These are phyloP conservation scores for Elongisporangium anandrum DNA, from an alignment of 352 stramenopile species.

Conservation along the genomic window DNA sequence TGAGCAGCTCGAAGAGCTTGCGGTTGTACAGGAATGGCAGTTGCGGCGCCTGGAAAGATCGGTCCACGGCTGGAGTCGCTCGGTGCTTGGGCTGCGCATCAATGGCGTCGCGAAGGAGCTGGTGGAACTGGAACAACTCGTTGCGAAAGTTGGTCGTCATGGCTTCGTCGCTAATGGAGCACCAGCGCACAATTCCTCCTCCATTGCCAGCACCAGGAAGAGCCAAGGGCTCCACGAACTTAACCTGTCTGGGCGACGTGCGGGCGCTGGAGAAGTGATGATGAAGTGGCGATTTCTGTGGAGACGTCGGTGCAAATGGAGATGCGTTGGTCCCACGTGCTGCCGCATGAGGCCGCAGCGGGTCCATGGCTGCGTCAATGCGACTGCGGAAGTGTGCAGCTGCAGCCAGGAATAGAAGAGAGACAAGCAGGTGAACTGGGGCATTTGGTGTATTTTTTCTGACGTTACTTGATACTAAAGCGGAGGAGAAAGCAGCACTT, in stretches of 20 bases:
- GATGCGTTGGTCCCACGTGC: not conserved
- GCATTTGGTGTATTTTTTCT: not conserved
- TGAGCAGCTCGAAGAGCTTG: constrained; percentile 50
- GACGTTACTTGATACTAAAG: not conserved
- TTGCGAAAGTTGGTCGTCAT: constrained; percentile 36
- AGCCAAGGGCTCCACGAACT: constrained; percentile 15
- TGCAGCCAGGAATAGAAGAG: not conserved
- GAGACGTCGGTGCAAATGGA: constrained; percentile 4
- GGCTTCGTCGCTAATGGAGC: constrained; percentile 2
- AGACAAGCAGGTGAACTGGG: not conserved
- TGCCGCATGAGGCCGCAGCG: not conserved
- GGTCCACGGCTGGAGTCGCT: not conserved
- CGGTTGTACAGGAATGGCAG: constrained; percentile 15
- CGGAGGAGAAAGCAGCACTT: not conserved
- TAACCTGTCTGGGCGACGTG: constrained; percentile 23
- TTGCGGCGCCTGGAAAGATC: not conserved
- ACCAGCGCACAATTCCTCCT: not conserved
- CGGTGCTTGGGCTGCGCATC: constrained; percentile 8
- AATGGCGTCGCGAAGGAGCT: constrained; percentile 46
- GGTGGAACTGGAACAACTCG: constrained; percentile 69
- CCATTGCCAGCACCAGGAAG: not conserved
- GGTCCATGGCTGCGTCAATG: not conserved
- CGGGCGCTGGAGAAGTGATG: constrained; percentile 7
- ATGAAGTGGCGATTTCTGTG: constrained; percentile 3
- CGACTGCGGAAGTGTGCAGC: not conserved